Base-by-base conservation (phyloP, 2,329 filamentous ascomycete species). In the Botrytis paeoniae region DNA sequence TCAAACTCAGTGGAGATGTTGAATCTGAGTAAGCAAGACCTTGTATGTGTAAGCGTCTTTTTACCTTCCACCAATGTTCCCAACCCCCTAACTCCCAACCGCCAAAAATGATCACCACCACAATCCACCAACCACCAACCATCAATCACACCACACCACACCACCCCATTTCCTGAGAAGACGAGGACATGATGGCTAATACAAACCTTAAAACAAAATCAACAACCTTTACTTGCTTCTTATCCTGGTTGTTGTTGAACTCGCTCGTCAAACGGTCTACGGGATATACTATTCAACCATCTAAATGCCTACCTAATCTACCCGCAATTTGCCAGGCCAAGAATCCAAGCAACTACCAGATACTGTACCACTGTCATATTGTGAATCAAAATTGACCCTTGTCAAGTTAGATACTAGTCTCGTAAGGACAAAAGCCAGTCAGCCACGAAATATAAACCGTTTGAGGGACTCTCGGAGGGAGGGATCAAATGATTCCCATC, bases 21-120 rank as follows among this genome's bases (percentile, higher is more conserved):
- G 14, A 68, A 22, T 66, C 69, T 71, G 69, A 71, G 69, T 71
- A 71, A 71, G 69, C 69, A 71, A 65, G 20, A n/a, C 57, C 69
- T 65, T 71, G 61, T 37, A 71, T 71, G 41, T 66, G 69, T 71
- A 66, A 71, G 59, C 69, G 60, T n/a, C n/a, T 66, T 39, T 66
- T 35, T 25, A 12, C 39, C 39, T 16, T 57, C 66, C 29, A 48
- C 45, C 45, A 48, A 48, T 48, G 45, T 48, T 48, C 45, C 45
- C 48, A 57, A 41, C 66, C 39, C 37, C 37, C 66, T 20, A 45
- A 37, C 60, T 9, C 69, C 41, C 69, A 68, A 54, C 64, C 64
- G 51, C 64, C 45, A 66, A 37, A 51, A 51, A 39, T 20, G 32
- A 51, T 54, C 45, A 41, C 35, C 48, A 68, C 64, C 64, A 57